phyloP scores from a whole-genome alignment of 768 basidiomycete genomes.

The Mycena galericulata region DNA sequence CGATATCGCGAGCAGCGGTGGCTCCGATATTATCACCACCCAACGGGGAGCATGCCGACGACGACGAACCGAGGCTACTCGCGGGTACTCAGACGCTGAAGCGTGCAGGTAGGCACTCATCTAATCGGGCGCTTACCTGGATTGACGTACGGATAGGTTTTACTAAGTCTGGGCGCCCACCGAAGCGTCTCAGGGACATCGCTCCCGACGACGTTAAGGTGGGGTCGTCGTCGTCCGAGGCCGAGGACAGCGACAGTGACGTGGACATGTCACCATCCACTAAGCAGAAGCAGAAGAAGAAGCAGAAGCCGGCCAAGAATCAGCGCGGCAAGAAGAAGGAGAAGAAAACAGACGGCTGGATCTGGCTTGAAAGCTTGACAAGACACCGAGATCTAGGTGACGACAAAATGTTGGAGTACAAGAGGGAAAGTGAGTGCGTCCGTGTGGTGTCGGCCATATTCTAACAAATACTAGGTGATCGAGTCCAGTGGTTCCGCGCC shows the following conservation, averaged over 20 bases:
- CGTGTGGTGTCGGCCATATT: background rate
- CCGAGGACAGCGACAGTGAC: constrained; percentile 10
- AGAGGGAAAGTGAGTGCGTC: constrained; percentile 18
- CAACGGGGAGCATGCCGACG: background rate
- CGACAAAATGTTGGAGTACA: constrained; percentile 9
- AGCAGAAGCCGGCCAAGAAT: too few species aligned
- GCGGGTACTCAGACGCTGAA: constrained; percentile 21
- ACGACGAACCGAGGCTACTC: background rate
- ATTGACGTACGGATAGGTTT: background rate
- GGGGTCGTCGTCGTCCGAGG: too few species aligned
- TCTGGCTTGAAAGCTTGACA: constrained; percentile 8
- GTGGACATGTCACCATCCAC: background rate
- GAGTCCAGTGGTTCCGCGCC: constrained; percentile 21
- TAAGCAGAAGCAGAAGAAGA: background rate
- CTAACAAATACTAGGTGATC: constrained; percentile 22
- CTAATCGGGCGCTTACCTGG: background rate
- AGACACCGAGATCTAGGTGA: background rate
- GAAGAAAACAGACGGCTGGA: constrained; percentile 24
- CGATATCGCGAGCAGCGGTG: background rate
- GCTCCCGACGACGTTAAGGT: background rate
- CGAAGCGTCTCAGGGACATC: constrained; percentile 14
- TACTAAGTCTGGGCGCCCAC: background rate
- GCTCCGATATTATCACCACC: background rate
- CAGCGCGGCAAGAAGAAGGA: too few species aligned
- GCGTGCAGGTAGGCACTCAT: background rate